These are phyloP conservation scores for Aspergillus haitiensis DNA, from an alignment of 495 filamentous ascomycete genomes.

Conservation along the genomic window DNA sequence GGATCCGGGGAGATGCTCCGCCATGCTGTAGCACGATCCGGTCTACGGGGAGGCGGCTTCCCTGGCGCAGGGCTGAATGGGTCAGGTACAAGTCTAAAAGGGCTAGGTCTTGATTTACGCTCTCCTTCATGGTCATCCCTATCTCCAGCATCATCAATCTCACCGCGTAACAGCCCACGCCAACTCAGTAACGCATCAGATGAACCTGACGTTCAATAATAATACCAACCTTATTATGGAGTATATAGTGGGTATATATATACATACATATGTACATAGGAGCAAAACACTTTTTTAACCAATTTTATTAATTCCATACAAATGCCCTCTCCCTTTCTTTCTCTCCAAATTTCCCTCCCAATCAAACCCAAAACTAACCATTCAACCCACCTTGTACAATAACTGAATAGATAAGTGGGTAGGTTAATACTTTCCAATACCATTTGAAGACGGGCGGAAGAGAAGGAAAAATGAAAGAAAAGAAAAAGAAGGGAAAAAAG, in stretches of 20 bases:
- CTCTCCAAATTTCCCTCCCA: not conserved
- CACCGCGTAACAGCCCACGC: constrained; percentile 23
- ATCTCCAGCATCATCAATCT: constrained; percentile 37
- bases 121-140: constrained; percentile 42
- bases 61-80: constrained; percentile 28
- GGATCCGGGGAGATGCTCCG: constrained; percentile 78
- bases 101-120: constrained; percentile 40
- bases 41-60: constrained; percentile 36
- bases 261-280: constrained; percentile 1
- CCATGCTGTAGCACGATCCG: constrained; percentile 73
- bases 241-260: too few species aligned
- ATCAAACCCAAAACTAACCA: too few species aligned
- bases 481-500: not conserved
- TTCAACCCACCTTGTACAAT: too few species aligned
- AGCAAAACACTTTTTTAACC: constrained; percentile 8
- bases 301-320: constrained; percentile 8
- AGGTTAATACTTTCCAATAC: not conserved
- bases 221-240: not conserved
- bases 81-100: constrained; percentile 37
- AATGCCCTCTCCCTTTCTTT: not conserved
- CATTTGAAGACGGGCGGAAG: not conserved
- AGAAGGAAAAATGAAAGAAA: not conserved
- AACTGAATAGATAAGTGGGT: too few species aligned
- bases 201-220: not conserved
- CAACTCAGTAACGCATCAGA: not conserved